phyloP scores from a whole-genome alignment of 2,329 filamentous ascomycete genomes.

The Colletotrichum filicis region DNA sequence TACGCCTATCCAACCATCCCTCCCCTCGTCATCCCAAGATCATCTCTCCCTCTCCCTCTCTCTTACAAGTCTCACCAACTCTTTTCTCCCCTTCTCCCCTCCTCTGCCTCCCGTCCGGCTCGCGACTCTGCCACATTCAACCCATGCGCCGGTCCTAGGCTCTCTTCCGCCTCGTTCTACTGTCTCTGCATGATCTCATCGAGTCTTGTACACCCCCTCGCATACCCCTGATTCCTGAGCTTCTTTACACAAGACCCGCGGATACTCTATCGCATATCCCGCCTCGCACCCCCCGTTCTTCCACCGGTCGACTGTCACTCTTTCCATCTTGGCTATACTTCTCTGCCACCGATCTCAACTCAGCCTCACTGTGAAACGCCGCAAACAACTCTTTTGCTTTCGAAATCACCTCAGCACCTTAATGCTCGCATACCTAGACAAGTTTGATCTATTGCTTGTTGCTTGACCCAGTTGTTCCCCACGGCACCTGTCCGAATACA shows the following conservation, averaged over 20 bases:
- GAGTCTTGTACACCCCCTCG: constrained; percentile 1
- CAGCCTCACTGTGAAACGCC: constrained; percentile 14
- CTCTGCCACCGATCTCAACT: constrained; percentile 7
- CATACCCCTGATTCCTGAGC: not conserved
- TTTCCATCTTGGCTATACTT: constrained; percentile 14
- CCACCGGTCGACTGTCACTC: constrained; percentile 13
- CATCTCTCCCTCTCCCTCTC: constrained; percentile 16
- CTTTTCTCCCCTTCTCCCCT: constrained; percentile 37
- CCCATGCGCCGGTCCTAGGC: constrained; percentile 15
- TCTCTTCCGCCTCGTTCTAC: constrained; percentile 22
- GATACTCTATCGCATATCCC: constrained; percentile 24
- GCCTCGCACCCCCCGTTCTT: constrained; percentile 12
- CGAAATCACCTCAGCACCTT: not conserved
- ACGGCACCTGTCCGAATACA: not conserved
- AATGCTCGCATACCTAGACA: not conserved
- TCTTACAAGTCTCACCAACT: constrained; percentile 44
- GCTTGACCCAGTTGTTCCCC: not conserved
- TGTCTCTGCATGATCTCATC: constrained; percentile 11
- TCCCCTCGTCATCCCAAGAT: constrained; percentile 24
- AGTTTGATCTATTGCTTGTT: constrained; percentile 2
- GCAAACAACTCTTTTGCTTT: constrained; percentile 3
- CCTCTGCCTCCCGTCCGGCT: not conserved
- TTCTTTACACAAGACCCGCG: constrained; percentile 21
- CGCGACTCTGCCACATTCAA: constrained; percentile 31
- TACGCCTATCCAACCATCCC: constrained; percentile 13